phyloP scores from a whole-genome alignment of 148 eudicot genomes.

The Cornus florida region DNA sequence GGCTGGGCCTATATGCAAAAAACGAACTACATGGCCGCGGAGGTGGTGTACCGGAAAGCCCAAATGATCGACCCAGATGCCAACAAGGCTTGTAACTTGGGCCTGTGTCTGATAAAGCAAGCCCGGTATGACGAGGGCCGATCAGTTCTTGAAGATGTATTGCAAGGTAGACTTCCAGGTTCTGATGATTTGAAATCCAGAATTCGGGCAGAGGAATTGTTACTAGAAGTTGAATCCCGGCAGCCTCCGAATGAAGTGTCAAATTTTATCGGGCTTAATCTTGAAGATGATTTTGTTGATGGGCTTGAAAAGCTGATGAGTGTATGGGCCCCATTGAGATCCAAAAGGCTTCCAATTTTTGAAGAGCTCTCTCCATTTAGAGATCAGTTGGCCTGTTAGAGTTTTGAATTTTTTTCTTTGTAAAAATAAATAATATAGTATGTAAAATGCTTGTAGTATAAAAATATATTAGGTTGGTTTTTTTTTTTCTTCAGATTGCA shows the following conservation, averaged over 20 bases:
- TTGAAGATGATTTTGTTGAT: slow-evolving; percentile 58
- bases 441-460: no score
- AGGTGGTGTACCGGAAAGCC: slow-evolving; percentile 80
- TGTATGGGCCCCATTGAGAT: slow-evolving; percentile 49
- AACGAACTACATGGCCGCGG: slow-evolving; percentile 67
- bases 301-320: slow-evolving; percentile 52
- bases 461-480: no score
- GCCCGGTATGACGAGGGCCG: slow-evolving; percentile 66
- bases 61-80: slow-evolving; percentile 88
- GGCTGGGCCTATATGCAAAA: slow-evolving; percentile 97
- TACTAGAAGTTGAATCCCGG: slow-evolving; percentile 43
- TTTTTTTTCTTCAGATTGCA: no score
- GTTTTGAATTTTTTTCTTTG: not conserved
- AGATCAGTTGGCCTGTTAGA: slow-evolving; percentile 77
- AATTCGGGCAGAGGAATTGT: slow-evolving; percentile 58
- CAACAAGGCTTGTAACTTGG: slow-evolving; percentile 87
- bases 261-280: slow-evolving; percentile 29
- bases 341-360: slow-evolving; percentile 75
- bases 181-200: slow-evolving; percentile 50
- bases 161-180: slow-evolving; percentile 40
- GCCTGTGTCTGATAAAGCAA: slow-evolving; percentile 67
- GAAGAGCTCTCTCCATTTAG: slow-evolving; percentile 68
- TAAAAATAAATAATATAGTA: no score
- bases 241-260: slow-evolving; percentile 27
- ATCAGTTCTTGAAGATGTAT: slow-evolving; percentile 50